phyloP scores from a whole-genome alignment of 2,329 filamentous ascomycete genomes.

The Apiospora sp. region DNA sequence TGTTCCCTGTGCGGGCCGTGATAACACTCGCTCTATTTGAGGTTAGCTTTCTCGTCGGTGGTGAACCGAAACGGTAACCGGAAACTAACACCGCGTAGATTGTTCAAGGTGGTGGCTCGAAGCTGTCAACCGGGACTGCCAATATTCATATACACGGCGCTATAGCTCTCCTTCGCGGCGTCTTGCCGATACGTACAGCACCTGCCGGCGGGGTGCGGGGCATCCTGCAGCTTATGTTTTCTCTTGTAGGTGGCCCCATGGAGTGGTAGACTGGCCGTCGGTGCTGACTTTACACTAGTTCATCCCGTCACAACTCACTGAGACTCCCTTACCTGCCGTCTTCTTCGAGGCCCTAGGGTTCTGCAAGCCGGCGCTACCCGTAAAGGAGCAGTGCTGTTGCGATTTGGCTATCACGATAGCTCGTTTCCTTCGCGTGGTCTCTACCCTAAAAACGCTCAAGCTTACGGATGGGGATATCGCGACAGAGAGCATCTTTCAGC shows the following conservation, averaged over 20 bases:
- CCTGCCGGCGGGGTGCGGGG: constrained; percentile 57
- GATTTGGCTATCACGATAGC: constrained; percentile 52
- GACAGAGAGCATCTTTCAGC: constrained; percentile 46
- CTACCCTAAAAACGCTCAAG: constrained; percentile 43
- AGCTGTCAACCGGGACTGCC: constrained; percentile 57
- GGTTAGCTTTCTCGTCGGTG: constrained; percentile 47
- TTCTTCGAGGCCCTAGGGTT: constrained; percentile 54
- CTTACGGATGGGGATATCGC: constrained; percentile 48
- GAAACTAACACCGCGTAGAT: constrained; percentile 38
- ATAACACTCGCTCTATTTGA: constrained; percentile 69
- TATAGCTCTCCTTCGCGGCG: constrained; percentile 61
- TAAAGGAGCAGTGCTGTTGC: constrained; percentile 48
- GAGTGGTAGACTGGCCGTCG: background rate
- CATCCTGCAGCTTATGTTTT: constrained; percentile 63
- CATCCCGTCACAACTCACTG: constrained; percentile 52
- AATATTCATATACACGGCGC: constrained; percentile 67
- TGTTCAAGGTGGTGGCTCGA: constrained; percentile 54
- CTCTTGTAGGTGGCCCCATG: constrained; percentile 53
- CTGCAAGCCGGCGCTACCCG: constrained; percentile 45
- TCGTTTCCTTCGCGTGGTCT: constrained; percentile 50
- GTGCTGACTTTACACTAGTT: constrained; percentile 45
- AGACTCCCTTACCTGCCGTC: constrained; percentile 48
- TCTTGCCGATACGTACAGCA: constrained; percentile 48
- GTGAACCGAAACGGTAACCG: background rate
- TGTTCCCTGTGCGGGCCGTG: constrained; percentile 59